These are phyloP conservation scores for Digitaria exilis DNA, from an alignment of 202 grass and related monocot species.

Conservation along the genomic window DNA sequence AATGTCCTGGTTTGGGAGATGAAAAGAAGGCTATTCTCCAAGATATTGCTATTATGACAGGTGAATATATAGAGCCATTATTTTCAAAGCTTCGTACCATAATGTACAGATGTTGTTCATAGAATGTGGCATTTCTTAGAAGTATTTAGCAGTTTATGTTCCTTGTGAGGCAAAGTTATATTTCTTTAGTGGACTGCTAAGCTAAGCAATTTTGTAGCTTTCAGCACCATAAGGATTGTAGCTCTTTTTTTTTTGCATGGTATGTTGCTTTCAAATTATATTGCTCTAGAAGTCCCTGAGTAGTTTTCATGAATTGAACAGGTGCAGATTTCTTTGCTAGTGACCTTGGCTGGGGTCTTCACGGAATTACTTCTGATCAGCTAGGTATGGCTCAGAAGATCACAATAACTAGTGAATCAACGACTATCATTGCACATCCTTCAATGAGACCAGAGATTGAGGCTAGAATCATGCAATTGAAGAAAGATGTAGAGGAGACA, in stretches of 20 bases:
- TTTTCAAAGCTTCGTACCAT: constrained; percentile 10
- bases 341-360: constrained; percentile 76
- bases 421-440: constrained; percentile 86
- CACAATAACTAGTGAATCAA: constrained; percentile 82
- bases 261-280: constrained; percentile 19
- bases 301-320: constrained; percentile 42
- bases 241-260: neutral
- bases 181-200: neutral
- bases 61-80: constrained; percentile 43
- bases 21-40: constrained; percentile 93
- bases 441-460: constrained; percentile 89
- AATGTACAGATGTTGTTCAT: neutral
- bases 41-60: constrained; percentile 98
- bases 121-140: neutral
- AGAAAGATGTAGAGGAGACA: constrained; percentile 78
- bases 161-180: neutral
- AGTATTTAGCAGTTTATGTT: neutral
- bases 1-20: constrained; percentile 85
- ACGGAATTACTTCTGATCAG: constrained; percentile 86
- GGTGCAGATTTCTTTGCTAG: constrained; percentile 96
- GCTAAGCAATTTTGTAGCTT: constrained; percentile 27
- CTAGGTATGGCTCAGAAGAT: constrained; percentile 91
- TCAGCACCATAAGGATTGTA: constrained; percentile 9
- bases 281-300: neutral
- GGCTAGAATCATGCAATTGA: constrained; percentile 91